These are phyloP conservation scores for Microcos paniculata DNA, from an alignment of 345 rosid species.

Conservation along the genomic window DNA sequence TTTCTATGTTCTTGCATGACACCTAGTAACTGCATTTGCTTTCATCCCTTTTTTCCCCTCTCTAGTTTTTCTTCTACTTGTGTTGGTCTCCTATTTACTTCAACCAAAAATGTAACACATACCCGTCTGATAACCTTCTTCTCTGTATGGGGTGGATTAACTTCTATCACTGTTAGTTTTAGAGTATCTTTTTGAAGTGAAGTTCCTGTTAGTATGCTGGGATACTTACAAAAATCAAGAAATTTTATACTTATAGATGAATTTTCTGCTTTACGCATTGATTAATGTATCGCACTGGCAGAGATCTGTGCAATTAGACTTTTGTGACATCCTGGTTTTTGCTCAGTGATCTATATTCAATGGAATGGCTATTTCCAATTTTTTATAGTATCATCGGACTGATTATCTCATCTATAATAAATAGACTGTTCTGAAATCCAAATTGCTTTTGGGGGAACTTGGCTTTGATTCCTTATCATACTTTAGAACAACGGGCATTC, in stretches of 20 bases:
- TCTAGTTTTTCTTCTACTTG: background rate
- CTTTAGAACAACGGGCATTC: background rate
- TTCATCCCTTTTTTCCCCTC: background rate
- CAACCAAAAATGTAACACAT: background rate
- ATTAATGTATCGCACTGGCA: constrained; percentile 3
- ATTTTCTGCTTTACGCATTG: background rate
- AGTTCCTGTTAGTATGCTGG: constrained; percentile 5
- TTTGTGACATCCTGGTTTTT: background rate
- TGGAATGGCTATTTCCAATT: background rate
- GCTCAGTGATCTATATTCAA: background rate
- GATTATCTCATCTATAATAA: background rate
- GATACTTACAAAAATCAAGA: background rate
- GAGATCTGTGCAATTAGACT: constrained; percentile 7
- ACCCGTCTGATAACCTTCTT: background rate
- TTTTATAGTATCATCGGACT: background rate
- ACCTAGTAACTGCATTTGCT: background rate
- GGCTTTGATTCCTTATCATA: background rate
- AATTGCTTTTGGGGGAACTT: constrained; percentile 2
- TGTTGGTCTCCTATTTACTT: background rate
- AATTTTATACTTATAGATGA: constrained; percentile 7
- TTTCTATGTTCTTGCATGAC: background rate
- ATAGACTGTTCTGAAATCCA: background rate
- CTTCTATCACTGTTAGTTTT: background rate
- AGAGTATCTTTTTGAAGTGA: constrained; percentile 14
- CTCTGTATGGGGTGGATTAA: background rate